phyloP scores from a whole-genome alignment of 1,139 yeast genomes.

The Suhomyces kunorum region DNA sequence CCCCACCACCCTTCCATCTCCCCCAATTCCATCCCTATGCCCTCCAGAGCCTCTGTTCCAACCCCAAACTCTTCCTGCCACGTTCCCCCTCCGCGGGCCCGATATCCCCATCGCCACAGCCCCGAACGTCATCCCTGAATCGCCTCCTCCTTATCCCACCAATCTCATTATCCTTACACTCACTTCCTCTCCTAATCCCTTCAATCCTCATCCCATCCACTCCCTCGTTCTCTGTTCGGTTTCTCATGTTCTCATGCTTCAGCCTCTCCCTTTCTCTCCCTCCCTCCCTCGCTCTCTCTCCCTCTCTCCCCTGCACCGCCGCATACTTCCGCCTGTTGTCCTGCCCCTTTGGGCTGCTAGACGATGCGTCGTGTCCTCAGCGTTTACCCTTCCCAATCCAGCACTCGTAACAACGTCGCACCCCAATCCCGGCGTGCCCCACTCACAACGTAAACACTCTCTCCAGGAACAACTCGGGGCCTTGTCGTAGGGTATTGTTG shows the following conservation, averaged over 20 bases:
- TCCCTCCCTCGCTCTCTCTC: too few relatives aligned
- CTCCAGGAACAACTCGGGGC: constrained; percentile 12
- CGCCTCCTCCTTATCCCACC: too few relatives aligned
- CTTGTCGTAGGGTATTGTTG: constrained; percentile 11
- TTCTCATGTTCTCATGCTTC: neutral
- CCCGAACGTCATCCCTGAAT: too few relatives aligned
- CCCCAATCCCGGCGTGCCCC: constrained; percentile 8
- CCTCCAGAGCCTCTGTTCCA: too few relatives aligned
- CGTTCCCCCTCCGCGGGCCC: too few relatives aligned
- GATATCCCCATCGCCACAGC: too few relatives aligned
- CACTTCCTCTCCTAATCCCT: too few relatives aligned
- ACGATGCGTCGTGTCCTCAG: constrained; percentile 8
- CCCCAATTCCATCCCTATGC: too few relatives aligned
- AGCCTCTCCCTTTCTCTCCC: neutral
- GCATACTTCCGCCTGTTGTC: constrained; percentile 3
- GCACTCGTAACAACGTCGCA: constrained; percentile 9
- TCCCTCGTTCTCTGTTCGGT: neutral
- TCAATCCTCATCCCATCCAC: neutral
- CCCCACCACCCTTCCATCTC: too few relatives aligned
- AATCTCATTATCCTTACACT: too few relatives aligned
- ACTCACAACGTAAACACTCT: constrained; percentile 15
- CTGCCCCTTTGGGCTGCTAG: constrained; percentile 5
- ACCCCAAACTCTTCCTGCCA: too few relatives aligned
- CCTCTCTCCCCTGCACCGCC: neutral
- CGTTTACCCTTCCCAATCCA: constrained; percentile 9